These are phyloP conservation scores for Avena atlantica DNA, from an alignment of 176 grass and related monocot species.

Conservation along the genomic window DNA sequence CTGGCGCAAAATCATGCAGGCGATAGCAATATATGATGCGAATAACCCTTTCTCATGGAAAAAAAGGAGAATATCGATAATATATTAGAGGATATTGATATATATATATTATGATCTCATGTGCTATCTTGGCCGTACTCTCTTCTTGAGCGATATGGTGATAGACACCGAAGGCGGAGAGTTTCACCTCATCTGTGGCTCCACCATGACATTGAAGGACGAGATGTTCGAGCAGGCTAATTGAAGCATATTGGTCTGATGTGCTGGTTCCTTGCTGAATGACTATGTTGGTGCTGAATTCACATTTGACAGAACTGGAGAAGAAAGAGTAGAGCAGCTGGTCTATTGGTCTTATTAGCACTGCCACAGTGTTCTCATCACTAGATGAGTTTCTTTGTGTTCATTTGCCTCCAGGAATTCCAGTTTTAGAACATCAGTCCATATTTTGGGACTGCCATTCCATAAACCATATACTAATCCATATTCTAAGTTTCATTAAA, in stretches of 20 bases:
- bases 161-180: not conserved
- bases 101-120: not conserved
- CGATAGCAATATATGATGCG: slow-evolving; percentile 33
- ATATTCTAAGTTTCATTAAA: not conserved
- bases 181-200: slow-evolving; percentile 18
- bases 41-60: not conserved
- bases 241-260: slow-evolving; percentile 19
- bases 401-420: not conserved
- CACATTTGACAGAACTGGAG: slow-evolving; percentile 28
- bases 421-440: not conserved
- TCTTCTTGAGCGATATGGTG: not conserved
- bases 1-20: slow-evolving; percentile 61
- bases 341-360: slow-evolving; percentile 16
- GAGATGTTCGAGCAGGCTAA: slow-evolving; percentile 23
- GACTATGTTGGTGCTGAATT: not conserved
- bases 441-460: not conserved
- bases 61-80: slow-evolving; percentile 1
- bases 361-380: not conserved
- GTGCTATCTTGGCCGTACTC: not conserved
- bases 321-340: not conserved
- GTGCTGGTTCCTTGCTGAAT: not conserved
- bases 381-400: slow-evolving; percentile 1
- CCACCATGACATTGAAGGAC: not conserved
- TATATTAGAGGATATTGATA: not conserved
- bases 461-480: not conserved